A percentile compares a stretch with the other conserved stretches of the same genome.
These are phyloP conservation scores for Lactarius deliciosus DNA, from an alignment of 768 basidiomycete species.

Conservation along the genomic window DNA sequence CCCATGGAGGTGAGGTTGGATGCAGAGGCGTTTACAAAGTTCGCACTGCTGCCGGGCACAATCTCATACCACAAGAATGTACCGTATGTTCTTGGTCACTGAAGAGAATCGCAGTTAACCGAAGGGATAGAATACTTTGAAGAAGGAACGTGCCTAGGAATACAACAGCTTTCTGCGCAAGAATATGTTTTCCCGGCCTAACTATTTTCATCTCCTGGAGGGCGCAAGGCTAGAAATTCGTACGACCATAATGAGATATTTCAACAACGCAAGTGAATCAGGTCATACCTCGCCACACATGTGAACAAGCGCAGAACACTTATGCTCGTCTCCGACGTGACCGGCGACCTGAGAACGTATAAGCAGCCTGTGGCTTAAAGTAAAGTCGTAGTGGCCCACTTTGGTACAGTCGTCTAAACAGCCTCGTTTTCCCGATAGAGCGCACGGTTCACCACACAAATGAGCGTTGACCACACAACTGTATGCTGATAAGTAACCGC, in stretches of 20 bases:
- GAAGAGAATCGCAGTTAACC: background rate
- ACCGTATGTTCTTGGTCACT: slow-evolving; percentile 47
- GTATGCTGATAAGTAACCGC: background rate
- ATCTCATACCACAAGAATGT: slow-evolving; percentile 52
- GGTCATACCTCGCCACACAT: slow-evolving; percentile 52
- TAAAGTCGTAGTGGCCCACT: slow-evolving; percentile 35
- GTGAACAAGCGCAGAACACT: slow-evolving; percentile 54
- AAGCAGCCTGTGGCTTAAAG: background rate
- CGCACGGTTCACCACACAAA: slow-evolving; percentile 55
- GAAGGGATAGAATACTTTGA: no score
- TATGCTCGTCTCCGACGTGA: slow-evolving; percentile 50
- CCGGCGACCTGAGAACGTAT: slow-evolving; percentile 41
- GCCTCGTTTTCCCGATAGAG: slow-evolving; percentile 46
- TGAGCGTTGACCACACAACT: slow-evolving; percentile 55
- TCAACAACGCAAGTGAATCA: background rate
- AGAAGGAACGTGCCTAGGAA: slow-evolving; percentile 19
- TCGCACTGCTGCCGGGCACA: slow-evolving; percentile 56
- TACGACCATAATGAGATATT: background rate
- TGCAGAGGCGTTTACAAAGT: slow-evolving; percentile 57
- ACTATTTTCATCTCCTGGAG: slow-evolving; percentile 17
- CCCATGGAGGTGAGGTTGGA: slow-evolving; percentile 53
- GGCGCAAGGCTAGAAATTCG: slow-evolving; percentile 21
- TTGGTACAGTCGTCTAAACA: slow-evolving; percentile 54
- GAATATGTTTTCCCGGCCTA: slow-evolving; percentile 16
- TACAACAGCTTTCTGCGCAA: slow-evolving; percentile 21